Evolutionary conservation across 805 yeast species (phyloP).

Genomic region (Grigorovia jiainica): DNA sequence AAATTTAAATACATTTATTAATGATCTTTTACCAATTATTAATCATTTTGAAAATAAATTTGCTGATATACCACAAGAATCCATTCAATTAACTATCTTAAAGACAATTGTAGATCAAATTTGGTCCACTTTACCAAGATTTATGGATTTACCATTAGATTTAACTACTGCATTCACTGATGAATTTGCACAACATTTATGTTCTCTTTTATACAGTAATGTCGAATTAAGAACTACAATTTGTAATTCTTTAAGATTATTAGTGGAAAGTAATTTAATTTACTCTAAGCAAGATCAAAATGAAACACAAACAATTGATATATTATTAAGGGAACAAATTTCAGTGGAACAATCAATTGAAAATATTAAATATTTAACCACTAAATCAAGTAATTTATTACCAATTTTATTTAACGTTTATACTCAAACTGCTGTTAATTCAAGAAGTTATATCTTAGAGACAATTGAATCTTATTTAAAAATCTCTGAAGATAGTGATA

Average conservation of each 20-base stretch:
- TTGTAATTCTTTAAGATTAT: constrained; percentile 67
- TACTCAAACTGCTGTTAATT: constrained; percentile 76
- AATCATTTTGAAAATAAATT: constrained; percentile 44
- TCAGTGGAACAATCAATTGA: constrained; percentile 45
- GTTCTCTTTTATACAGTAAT: constrained; percentile 65
- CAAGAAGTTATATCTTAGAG: constrained; percentile 77
- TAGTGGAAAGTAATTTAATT: constrained; percentile 60
- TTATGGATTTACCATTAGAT: constrained; percentile 80
- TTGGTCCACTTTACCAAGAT: constrained; percentile 85
- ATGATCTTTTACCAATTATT: constrained; percentile 57
- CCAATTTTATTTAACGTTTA: constrained; percentile 88
- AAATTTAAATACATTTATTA: constrained; percentile 50
- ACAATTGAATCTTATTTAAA: constrained; percentile 74
- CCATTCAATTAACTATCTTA: constrained; percentile 68
- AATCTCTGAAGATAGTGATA: constrained; percentile 56
- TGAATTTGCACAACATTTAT: constrained; percentile 65
- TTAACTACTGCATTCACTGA: constrained; percentile 54
- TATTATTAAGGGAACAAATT: constrained; percentile 51
- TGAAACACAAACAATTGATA: constrained; percentile 31
- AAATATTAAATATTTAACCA: constrained; percentile 53
- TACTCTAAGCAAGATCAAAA: constrained; percentile 51
- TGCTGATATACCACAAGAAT: constrained; percentile 37
- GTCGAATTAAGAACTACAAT: constrained; percentile 71
- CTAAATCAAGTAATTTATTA: constrained; percentile 63
- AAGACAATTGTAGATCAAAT: constrained; percentile 83